Conservation (phyloP, 2,329 filamentous ascomycete species). For the Cladosporium sp. region DNA sequence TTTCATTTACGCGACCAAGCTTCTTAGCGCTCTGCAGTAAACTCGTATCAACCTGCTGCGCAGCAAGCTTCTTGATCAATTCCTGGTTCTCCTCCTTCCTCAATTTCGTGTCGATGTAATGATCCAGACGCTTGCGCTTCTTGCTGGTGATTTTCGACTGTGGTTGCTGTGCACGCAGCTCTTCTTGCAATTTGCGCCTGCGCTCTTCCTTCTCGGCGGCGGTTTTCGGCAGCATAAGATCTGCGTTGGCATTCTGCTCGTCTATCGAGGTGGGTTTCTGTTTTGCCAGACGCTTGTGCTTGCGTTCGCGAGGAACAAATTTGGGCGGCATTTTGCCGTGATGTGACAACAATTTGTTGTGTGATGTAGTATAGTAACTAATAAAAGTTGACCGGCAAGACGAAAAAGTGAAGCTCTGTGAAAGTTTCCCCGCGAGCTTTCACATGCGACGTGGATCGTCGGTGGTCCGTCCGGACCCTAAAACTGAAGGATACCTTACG, state of each 20-base stretch:
- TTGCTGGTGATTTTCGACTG: slow-evolving; percentile 57
- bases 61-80: slow-evolving; percentile 76
- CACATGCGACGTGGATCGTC: slow-evolving; percentile 14
- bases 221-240: slow-evolving; percentile 43
- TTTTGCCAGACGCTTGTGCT: slow-evolving; percentile 62
- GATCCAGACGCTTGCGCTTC: slow-evolving; percentile 65
- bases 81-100: slow-evolving; percentile 88
- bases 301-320: slow-evolving; percentile 54
- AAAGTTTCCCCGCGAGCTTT: not conserved
- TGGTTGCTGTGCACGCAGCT: slow-evolving; percentile 51
- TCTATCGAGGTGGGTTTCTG: slow-evolving; percentile 41
- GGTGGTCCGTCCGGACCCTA: slow-evolving; percentile 1
- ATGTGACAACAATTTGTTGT: not conserved
- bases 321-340: slow-evolving; percentile 37
- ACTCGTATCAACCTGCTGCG: slow-evolving; percentile 75
- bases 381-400: not conserved
- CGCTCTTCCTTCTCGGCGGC: slow-evolving; percentile 52
- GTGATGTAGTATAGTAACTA: not conserved
- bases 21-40: slow-evolving; percentile 73
- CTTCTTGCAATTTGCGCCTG: slow-evolving; percentile 49
- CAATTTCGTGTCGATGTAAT: slow-evolving; percentile 82
- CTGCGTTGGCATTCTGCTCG: slow-evolving; percentile 45
- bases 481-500: slow-evolving; percentile 1
- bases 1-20: slow-evolving; percentile 68
- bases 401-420: slow-evolving; percentile 12